Conservation (phyloP, 192 early-diverging fungal species). For the Coemansia sp. region DNA sequence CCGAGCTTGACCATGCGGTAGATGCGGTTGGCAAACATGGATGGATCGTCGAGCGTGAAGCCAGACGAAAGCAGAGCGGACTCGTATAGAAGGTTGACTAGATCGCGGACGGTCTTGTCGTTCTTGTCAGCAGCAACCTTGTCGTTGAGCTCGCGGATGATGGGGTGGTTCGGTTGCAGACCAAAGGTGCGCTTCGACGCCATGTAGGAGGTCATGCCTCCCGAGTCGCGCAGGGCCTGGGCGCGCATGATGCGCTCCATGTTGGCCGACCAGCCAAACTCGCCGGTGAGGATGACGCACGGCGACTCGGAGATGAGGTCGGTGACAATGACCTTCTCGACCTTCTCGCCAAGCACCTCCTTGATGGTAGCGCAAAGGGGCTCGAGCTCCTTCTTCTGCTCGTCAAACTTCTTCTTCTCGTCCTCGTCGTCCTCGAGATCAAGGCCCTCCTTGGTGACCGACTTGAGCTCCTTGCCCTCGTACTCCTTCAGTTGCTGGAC, state of each 20-base stretch:
- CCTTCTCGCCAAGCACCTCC: conserved; percentile 98
- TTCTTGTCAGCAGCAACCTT: conserved; percentile 95
- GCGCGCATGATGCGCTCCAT: conserved; percentile 99
- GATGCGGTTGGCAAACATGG: conserved; percentile 90
- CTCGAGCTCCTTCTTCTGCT: conserved; percentile 89
- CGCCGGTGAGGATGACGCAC: conserved; percentile 97
- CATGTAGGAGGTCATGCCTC: conserved; percentile 99
- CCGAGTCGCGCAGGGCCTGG: conserved; percentile 97
- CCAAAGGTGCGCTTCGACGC: conserved; percentile 99
- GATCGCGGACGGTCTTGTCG: conserved; percentile 98
- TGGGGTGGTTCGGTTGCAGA: conserved; percentile 94
- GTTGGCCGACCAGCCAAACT: conserved; percentile 99
- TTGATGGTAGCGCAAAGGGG: conserved; percentile 92
- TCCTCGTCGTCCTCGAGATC: conserved; percentile 99
- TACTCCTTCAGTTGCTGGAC: conserved; percentile 99
- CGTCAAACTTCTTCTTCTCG: conserved; percentile 93
- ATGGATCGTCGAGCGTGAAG: conserved; percentile 95
- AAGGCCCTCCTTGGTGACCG: conserved; percentile 98
- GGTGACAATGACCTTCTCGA: conserved; percentile 91
- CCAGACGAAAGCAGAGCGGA: conserved; percentile 94
- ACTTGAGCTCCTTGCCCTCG: conserved; percentile 98
- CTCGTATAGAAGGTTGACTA: conserved; percentile 93
- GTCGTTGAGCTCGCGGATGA: conserved; percentile 90
- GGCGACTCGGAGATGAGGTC: conserved; percentile 97
- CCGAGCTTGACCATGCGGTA: conserved; percentile 99